Base-by-base conservation (phyloP, 2,329 filamentous ascomycete species). In the Bretziella fagacearum region DNA sequence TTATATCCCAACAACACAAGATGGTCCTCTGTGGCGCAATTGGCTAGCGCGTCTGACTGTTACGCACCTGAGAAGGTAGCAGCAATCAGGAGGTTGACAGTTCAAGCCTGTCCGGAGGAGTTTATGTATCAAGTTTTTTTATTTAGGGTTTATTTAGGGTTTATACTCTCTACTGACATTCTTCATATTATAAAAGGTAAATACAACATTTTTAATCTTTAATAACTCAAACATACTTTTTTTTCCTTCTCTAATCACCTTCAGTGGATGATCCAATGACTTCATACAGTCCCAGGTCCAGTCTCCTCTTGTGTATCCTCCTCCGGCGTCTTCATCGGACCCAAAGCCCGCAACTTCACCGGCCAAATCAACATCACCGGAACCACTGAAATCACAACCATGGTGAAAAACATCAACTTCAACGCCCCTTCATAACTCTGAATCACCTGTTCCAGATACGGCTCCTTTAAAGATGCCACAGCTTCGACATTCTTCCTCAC, bases 11-110 rank as follows among this genome's bases (percentile, higher is more conserved):
- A 8, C 15, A 18, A 29, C 15, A 18, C 10, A 20, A 11, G 3
- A 36, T 30, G 11, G 40, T 50, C 48, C 48, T 50, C 48, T 37
- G 68, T 75, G 61, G 62, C 63, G 53, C 62, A 65, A 57, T 68
- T 71, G 69, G 69, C 66, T 72, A 72, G 69, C 68, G 69, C 69
- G 69, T 72, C 64, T 66, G 69, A 71, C 69, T 72, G 69, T 72
- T 72, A 71, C 2, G 40, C 18, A 10, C n/a, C 17, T 27, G 30
- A n/a, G 1, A 6, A 20, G 10, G 2, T 20, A 33, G 40, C 48
- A 44, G 48, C 44, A 40, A 50, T 50, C 48, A 50, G 48, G 48
- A 50, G 48, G 48, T 50, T 50, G 48, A 50, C 48, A 50, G 48
- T 50, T 50, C 48, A 50, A 50, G 48, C 48, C 48, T 50, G 48